phyloP scores from a whole-genome alignment of 129 eudicot species.

The Mikania micrantha region DNA sequence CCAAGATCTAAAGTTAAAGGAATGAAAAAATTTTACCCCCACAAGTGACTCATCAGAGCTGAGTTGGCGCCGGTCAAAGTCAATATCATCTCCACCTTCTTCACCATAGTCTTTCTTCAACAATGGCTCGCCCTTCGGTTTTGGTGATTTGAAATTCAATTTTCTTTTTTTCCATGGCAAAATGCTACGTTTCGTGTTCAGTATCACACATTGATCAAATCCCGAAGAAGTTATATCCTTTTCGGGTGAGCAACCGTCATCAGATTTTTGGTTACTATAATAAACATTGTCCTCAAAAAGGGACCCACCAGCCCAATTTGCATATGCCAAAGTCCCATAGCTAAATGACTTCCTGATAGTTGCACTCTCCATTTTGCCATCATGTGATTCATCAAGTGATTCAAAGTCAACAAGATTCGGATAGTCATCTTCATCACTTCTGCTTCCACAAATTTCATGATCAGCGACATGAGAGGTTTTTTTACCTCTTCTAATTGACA shows the following conservation, averaged over 20 bases:
- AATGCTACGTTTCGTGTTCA: conserved; percentile 57
- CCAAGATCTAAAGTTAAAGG: background rate
- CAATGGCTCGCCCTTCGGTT: conserved; percentile 88
- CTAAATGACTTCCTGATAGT: conserved; percentile 72
- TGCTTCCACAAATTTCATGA: conserved; percentile 49
- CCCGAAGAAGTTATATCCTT: conserved; percentile 34
- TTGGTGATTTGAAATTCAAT: conserved; percentile 75
- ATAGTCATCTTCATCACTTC: conserved; percentile 79
- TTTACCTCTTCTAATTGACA: conserved; percentile 64
- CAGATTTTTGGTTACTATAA: conserved; percentile 76
- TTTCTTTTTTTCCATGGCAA: conserved; percentile 96
- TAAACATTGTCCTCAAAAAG: conserved; percentile 69
- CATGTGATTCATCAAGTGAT: conserved; percentile 68
- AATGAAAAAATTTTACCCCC: conserved; percentile 38
- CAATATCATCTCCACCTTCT: conserved; percentile 99
- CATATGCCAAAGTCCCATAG: conserved; percentile 81
- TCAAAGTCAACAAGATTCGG: conserved; percentile 62
- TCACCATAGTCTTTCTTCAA: conserved; percentile 80
- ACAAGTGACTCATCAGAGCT: conserved; percentile 80
- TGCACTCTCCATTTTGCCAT: conserved; percentile 48
- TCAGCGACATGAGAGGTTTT: conserved; percentile 57
- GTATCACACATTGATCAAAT: conserved; percentile 39
- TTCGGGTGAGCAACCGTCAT: conserved; percentile 48
- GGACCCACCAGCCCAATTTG: conserved; percentile 62
- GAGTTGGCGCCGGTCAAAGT: conserved; percentile 94